These are phyloP conservation scores for Termitomyces sp. DNA, from an alignment of 768 basidiomycete species.

Conservation along the genomic window DNA sequence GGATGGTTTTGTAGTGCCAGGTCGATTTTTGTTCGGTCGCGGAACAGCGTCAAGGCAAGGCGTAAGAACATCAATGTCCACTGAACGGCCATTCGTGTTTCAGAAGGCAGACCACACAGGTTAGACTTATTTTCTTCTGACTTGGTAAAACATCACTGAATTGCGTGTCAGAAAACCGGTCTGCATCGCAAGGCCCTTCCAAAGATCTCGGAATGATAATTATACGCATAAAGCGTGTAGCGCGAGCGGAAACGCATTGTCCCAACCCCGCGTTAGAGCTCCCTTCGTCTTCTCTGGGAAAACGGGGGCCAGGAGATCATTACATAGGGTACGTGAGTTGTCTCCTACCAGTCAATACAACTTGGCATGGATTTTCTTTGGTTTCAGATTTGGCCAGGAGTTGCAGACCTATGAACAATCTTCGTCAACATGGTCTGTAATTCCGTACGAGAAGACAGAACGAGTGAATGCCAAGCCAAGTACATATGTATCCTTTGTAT, in stretches of 20 bases:
- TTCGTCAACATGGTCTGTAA: constrained; percentile 49
- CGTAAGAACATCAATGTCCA: constrained; percentile 41
- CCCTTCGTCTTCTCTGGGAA: constrained; percentile 28
- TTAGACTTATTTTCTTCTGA: constrained; percentile 15
- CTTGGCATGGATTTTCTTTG: not conserved
- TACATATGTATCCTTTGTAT: constrained; percentile 63
- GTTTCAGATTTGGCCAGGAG: constrained; percentile 44
- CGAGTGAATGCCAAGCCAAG: constrained; percentile 24
- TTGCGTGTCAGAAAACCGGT: constrained; percentile 1
- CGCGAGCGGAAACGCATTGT: constrained; percentile 18
- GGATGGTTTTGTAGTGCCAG: constrained; percentile 60
- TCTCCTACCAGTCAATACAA: not conserved
- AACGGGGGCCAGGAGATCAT: constrained; percentile 37
- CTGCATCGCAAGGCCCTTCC: constrained; percentile 14
- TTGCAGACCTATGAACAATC: constrained; percentile 32
- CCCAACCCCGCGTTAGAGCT: constrained; percentile 38
- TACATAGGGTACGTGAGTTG: constrained; percentile 37
- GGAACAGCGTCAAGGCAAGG: constrained; percentile 52
- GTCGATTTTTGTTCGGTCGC: constrained; percentile 52
- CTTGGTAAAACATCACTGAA: not conserved
- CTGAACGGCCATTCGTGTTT: constrained; percentile 62
- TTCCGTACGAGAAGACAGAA: constrained; percentile 36
- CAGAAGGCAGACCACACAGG: constrained; percentile 34
- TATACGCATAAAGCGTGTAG: constrained; percentile 41
- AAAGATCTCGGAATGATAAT: constrained; percentile 50